Evolutionary conservation across 2,329 filamentous ascomycete species (phyloP).

Genomic region (Chaetomium globosum): DNA sequence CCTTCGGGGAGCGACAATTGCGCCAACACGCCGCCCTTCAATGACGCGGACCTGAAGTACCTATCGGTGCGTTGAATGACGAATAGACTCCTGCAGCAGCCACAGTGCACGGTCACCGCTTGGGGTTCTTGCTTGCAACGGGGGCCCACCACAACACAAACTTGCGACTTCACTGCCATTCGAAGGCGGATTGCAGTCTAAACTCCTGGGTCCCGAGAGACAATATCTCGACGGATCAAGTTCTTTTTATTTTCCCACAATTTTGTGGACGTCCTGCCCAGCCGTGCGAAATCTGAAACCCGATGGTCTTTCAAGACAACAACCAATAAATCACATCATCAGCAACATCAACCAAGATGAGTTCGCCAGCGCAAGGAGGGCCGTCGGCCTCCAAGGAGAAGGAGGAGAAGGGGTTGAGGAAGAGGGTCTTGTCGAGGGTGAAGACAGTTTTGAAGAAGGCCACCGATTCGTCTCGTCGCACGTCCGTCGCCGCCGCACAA

Average conservation of each 20-base stretch:
- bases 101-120: background rate
- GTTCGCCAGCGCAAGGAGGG: slow-evolving; percentile 47
- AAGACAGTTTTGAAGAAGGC: slow-evolving; percentile 55
- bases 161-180: slow-evolving; percentile 1
- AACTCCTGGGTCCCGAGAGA: background rate
- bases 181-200: background rate
- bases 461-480: slow-evolving; percentile 39
- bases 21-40: background rate
- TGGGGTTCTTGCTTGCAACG: background rate
- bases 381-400: slow-evolving; percentile 41
- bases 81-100: background rate
- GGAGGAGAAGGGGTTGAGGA: slow-evolving; percentile 53
- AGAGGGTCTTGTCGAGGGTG: slow-evolving; percentile 52
- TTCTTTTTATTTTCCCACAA: background rate
- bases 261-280: background rate
- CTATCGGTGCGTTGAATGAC: background rate
- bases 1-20: slow-evolving; percentile 1
- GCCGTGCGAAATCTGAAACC: background rate
- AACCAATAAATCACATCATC: background rate
- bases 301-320: background rate
- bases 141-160: background rate
- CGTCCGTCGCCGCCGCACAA: slow-evolving; percentile 31
- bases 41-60: background rate
- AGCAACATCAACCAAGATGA: slow-evolving; percentile 42
- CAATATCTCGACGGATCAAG: background rate